A percentile compares a stretch with the other conserved stretches of the same genome.
Evolutionary conservation across 768 basidiomycete species (phyloP).

Genomic region (Podaxis carcinomalis): DNA sequence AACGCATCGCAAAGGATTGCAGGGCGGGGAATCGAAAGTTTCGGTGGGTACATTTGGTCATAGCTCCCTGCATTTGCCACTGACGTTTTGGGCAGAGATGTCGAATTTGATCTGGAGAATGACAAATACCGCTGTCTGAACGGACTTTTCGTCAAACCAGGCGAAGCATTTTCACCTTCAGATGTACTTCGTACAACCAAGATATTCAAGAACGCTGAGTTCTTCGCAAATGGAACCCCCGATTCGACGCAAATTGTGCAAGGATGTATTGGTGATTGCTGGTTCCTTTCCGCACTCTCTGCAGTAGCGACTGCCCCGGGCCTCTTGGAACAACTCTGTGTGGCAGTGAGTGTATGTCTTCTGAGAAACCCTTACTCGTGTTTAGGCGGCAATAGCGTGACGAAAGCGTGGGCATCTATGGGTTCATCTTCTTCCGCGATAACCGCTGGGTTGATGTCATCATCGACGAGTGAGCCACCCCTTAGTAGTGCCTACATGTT

Average conservation of each 20-base stretch:
- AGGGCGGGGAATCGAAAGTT: slow-evolving; percentile 45
- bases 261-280: slow-evolving; percentile 46
- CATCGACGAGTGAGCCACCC: slow-evolving; percentile 46
- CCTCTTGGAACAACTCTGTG: slow-evolving; percentile 46
- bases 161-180: slow-evolving; percentile 16
- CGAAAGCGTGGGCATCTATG: slow-evolving; percentile 45
- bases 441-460: slow-evolving; percentile 43
- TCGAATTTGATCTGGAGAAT: slow-evolving; percentile 57
- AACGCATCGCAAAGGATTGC: slow-evolving; percentile 41
- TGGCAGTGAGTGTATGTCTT: slow-evolving; percentile 24
- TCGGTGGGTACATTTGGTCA: slow-evolving; percentile 29
- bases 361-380: background rate
- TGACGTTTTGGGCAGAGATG: slow-evolving; percentile 33
- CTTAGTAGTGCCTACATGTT: background rate
- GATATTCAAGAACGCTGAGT: slow-evolving; percentile 46
- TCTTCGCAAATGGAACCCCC: slow-evolving; percentile 39
- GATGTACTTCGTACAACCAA: slow-evolving; percentile 40
- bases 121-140: slow-evolving; percentile 44
- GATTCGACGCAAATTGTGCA: slow-evolving; percentile 43
- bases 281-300: slow-evolving; percentile 49
- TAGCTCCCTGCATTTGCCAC: background rate
- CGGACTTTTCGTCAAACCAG: slow-evolving; percentile 15
- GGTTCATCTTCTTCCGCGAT: slow-evolving; percentile 47
- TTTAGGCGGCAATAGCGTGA: slow-evolving; percentile 27
- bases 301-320: slow-evolving; percentile 36